Conservation (phyloP, 1,284 basidiomycete species). For the Pyrrhoderma noxium region DNA sequence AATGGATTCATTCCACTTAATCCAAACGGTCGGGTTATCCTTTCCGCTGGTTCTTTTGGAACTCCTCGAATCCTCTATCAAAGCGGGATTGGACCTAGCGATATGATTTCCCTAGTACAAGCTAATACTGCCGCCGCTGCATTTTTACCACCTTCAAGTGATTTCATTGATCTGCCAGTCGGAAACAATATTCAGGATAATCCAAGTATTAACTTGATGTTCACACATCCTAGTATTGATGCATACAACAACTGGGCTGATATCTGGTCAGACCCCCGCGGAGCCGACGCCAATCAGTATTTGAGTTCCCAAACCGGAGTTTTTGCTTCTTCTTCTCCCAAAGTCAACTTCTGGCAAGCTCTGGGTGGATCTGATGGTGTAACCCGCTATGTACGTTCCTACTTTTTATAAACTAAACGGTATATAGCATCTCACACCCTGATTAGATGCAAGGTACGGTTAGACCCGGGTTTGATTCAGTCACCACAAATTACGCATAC, state of each 20-base stretch:
- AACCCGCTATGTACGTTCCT: constrained; percentile 39
- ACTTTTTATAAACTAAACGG: constrained; percentile 1
- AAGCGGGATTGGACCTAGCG: constrained; percentile 54
- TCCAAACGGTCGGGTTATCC: constrained; percentile 51
- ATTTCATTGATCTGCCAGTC: constrained; percentile 57
- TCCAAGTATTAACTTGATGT: constrained; percentile 59
- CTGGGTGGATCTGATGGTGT: constrained; percentile 39
- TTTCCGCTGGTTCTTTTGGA: constrained; percentile 50
- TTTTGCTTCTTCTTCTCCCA: constrained; percentile 50
- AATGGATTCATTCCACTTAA: constrained; percentile 50
- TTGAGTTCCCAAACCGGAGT: constrained; percentile 44
- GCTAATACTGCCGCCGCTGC: constrained; percentile 38
- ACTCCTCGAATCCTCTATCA: constrained; percentile 54
- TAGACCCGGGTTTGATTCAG: constrained; percentile 52
- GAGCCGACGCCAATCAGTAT: constrained; percentile 51
- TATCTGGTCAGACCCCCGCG: constrained; percentile 45
- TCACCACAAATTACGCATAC: constrained; percentile 43
- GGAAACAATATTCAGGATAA: constrained; percentile 48
- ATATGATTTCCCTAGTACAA: constrained; percentile 49
- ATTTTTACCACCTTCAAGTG: constrained; percentile 39
- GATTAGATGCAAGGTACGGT: constrained; percentile 53
- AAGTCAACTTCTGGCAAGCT: constrained; percentile 60
- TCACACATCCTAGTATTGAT: constrained; percentile 55
- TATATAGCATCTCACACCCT: background rate
- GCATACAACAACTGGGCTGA: constrained; percentile 60